Percentiles rank a stretch among this genome's conserved stretches.
These are phyloP conservation scores for Arxiozyma bovina DNA, from an alignment of 1,139 yeast species.

Conservation along the genomic window DNA sequence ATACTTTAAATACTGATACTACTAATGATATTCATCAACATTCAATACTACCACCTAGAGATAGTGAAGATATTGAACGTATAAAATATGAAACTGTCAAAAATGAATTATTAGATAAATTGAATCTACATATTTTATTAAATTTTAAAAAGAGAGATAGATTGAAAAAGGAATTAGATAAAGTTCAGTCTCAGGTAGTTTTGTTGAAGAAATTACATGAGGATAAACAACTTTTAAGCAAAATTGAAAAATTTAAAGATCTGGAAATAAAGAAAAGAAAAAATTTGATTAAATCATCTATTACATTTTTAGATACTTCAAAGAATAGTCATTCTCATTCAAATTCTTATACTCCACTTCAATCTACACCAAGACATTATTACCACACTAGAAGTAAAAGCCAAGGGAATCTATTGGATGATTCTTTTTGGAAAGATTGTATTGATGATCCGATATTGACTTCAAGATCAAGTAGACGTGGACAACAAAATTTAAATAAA, in stretches of 20 bases:
- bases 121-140: conserved; percentile 61
- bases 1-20: neutral
- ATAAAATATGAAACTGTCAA: conserved; percentile 26
- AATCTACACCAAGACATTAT: conserved; percentile 13
- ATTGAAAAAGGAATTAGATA: conserved; percentile 54
- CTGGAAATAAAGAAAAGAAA: neutral
- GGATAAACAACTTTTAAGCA: conserved; percentile 28
- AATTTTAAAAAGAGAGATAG: conserved; percentile 57
- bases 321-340: neutral
- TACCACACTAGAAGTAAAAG: conserved; percentile 31
- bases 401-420: conserved; percentile 19
- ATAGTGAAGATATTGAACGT: conserved; percentile 27
- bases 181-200: conserved; percentile 53
- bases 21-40: neutral
- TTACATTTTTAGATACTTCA: neutral
- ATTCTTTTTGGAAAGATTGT: conserved; percentile 11
- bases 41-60: conserved; percentile 9
- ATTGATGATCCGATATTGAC: conserved; percentile 5
- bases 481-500: neutral
- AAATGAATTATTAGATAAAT: conserved; percentile 33
- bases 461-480: neutral
- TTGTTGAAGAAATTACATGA: conserved; percentile 48
- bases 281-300: neutral
- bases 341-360: neutral
- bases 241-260: conserved; percentile 23